phyloP scores from a whole-genome alignment of 805 yeast genomes.

The Yarrowia osloensis region DNA sequence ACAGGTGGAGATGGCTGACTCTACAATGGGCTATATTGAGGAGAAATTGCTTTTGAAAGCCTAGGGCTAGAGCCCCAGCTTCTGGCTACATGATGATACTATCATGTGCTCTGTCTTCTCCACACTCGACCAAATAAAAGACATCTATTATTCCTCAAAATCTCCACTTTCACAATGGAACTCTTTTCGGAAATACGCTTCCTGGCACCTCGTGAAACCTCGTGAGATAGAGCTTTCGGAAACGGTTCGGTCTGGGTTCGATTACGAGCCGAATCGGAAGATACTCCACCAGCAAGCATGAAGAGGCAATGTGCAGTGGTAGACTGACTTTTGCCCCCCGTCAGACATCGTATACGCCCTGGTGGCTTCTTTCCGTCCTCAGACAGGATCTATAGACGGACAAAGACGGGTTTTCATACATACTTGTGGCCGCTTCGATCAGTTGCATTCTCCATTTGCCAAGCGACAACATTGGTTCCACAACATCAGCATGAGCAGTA shows the following conservation, averaged over 20 bases:
- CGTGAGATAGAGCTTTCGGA: neutral
- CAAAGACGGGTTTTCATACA: no score
- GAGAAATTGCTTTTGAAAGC: neutral
- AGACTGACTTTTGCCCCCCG: no score
- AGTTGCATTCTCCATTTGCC: no score
- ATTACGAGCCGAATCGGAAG: neutral
- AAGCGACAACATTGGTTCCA: neutral
- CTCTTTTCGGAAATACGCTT: neutral
- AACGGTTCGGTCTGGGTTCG: neutral
- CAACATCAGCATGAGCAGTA: no score
- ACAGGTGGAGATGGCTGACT: no score
- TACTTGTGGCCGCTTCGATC: no score
- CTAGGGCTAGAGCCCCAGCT: neutral
- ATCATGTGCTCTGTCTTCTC: neutral
- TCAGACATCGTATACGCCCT: no score
- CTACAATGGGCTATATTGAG: neutral
- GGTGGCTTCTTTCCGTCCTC: no score
- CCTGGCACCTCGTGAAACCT: neutral
- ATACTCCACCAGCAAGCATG: neutral
- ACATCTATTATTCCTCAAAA: neutral
- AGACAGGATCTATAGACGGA: no score
- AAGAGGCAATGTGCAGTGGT: no score
- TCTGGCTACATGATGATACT: neutral
- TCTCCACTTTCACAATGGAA: conserved; percentile 8
- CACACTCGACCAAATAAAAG: neutral